Base-by-base conservation (phyloP, 1,284 basidiomycete genomes). In the Pseudomicrostroma phylloplanum region DNA sequence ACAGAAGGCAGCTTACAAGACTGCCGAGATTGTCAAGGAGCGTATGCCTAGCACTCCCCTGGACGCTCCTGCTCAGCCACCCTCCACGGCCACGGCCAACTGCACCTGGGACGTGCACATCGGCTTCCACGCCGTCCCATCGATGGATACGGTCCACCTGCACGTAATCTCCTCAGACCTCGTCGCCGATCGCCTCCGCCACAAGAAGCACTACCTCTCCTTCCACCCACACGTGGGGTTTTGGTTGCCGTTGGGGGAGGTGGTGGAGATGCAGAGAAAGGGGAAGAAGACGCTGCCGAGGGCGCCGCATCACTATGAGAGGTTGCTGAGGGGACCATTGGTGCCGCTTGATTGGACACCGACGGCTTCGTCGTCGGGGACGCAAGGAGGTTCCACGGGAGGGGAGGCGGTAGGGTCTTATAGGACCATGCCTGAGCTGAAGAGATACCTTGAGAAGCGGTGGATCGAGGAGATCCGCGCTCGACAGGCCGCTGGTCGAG, bases 121-220 rank as follows among this genome's bases (percentile, higher is more conserved):
- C 1, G 94, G 93, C 0, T 96, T 98, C 78, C 94, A 98, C 79
- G 88, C 88, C 0, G 83, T 86, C 2, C 91, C 84, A 0, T 81
- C 81, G 6, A 84, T 85, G 83, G 77, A 80, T 11, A 70, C 72
- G 36, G 57, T 78, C 21, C 92, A 94, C 74, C 80, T 92, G 6
- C 92, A 96, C 76, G 86, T 96, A 63, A 82, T 96, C 30, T 94
- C 92, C 0, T 83, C 84, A 21, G 93, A 98, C 76, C 81, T 96
- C 19, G 83, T 86, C 57, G 88, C 89, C 0, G 83, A 85, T 1
- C 81, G 82, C 42, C 81, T 97, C 81, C 97, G 94, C 80, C 85
- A 85, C 66, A 96, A 96, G 83, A 92, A 57, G 61, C 75, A 97
- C 73, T 92, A 92, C 82, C 92, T 94, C 77, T 91, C 91, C 1